These are phyloP conservation scores for Trametes cinnabarina DNA, from an alignment of 768 basidiomycete species.

Conservation along the genomic window DNA sequence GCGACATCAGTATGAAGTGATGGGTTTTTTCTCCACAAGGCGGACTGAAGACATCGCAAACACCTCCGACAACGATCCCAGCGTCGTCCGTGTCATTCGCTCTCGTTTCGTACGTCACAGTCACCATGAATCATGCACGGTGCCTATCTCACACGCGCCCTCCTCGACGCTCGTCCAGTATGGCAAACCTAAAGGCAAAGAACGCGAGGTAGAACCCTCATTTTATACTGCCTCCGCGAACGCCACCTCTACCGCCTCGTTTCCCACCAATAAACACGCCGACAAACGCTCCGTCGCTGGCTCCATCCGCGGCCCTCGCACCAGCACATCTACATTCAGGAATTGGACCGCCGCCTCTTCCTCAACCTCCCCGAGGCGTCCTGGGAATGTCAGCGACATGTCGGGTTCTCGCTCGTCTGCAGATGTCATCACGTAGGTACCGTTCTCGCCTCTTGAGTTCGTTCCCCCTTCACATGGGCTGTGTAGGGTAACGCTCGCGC, in stretches of 20 bases:
- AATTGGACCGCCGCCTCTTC: constrained; percentile 15
- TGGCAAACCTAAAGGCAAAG: constrained; percentile 32
- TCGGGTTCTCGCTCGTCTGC: constrained; percentile 25
- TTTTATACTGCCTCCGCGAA: constrained; percentile 17
- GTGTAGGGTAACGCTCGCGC: constrained; percentile 68
- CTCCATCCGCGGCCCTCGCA: constrained; percentile 14
- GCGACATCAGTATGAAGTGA: constrained; percentile 31
- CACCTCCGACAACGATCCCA: constrained; percentile 14
- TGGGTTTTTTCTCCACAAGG: constrained; percentile 43
- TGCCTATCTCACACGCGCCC: constrained; percentile 8
- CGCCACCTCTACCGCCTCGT: constrained; percentile 17
- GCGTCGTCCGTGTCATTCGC: constrained; percentile 35
- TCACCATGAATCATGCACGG: not conserved
- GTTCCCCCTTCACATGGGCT: constrained; percentile 19
- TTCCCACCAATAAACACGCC: constrained; percentile 19
- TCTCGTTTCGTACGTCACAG: constrained; percentile 37
- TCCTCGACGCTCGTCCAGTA: constrained; percentile 25
- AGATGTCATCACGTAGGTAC: constrained; percentile 35
- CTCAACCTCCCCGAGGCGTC: constrained; percentile 14
- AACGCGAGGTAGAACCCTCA: constrained; percentile 26
- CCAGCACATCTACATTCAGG: constrained; percentile 20
- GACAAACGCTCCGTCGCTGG: constrained; percentile 23
- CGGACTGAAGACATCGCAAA: constrained; percentile 31
- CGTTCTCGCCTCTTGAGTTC: constrained; percentile 19
- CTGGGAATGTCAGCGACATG: constrained; percentile 17